phyloP scores from a whole-genome alignment of 225 moss, liverwort and hornwort species.

The Sphagnum tenellum region DNA sequence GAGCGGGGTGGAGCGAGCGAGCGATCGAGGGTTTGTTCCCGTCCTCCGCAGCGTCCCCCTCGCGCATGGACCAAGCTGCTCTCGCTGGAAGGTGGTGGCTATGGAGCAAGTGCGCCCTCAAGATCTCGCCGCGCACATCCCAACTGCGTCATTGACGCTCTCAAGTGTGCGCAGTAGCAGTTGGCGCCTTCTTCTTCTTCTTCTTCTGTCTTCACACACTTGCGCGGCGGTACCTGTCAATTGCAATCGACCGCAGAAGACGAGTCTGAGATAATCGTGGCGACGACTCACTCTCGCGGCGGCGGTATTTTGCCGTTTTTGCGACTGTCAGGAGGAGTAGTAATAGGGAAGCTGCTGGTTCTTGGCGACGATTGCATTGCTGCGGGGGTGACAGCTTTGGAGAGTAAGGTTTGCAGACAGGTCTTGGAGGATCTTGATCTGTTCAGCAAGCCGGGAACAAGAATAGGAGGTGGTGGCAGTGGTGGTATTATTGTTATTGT shows the following conservation, averaged over 20 bases:
- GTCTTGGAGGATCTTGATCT: conserved; percentile 74
- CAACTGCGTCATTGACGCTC: conserved; percentile 39
- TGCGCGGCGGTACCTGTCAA: conserved; percentile 30
- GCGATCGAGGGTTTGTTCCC: too few relatives aligned
- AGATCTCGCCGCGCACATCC: conserved; percentile 62
- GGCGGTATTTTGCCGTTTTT: conserved; percentile 62
- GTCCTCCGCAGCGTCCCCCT: too few relatives aligned
- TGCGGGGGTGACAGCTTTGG: conserved; percentile 7
- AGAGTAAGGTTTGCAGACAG: conserved; percentile 60
- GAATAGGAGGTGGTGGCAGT: too few relatives aligned
- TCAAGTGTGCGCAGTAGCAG: conserved; percentile 66
- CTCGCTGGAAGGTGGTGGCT: too few relatives aligned
- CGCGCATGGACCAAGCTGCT: too few relatives aligned
- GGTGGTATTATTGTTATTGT: too few relatives aligned
- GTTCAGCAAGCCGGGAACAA: conserved; percentile 30
- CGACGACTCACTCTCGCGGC: conserved; percentile 11
- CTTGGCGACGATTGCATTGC: conserved; percentile 55
- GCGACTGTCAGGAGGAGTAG: conserved; percentile 45
- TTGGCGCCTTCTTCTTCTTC: conserved; percentile 40
- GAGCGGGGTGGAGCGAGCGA: too few relatives aligned
- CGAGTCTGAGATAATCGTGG: too few relatives aligned
- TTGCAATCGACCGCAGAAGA: conserved; percentile 37
- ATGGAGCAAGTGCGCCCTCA: conserved; percentile 39
- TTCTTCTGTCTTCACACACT: conserved; percentile 22
- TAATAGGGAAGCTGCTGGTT: neutral